phyloP scores from a whole-genome alignment of 2,329 filamentous ascomycete species.

The Fusarium tuaranense region DNA sequence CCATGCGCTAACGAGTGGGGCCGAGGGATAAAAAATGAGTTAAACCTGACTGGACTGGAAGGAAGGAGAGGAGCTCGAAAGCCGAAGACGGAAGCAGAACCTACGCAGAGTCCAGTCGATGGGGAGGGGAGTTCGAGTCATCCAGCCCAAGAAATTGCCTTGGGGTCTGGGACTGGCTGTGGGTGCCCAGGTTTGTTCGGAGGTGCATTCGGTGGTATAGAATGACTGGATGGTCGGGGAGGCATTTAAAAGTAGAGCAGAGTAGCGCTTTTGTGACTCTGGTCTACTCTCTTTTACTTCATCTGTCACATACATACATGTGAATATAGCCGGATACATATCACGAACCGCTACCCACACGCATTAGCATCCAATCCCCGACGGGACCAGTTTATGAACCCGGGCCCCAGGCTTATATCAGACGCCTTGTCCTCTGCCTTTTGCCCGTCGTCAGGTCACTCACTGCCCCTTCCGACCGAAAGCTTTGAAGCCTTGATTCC shows the following conservation, averaged over 20 bases:
- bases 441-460: not conserved
- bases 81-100: slow-evolving; percentile 42
- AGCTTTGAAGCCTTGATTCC: slow-evolving; percentile 5
- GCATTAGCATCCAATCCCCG: not conserved
- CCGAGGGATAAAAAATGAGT: not conserved
- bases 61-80: not conserved
- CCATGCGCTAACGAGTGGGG: slow-evolving; percentile 18
- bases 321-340: not conserved
- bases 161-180: slow-evolving; percentile 12
- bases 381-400: not conserved
- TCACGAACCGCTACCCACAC: not conserved
- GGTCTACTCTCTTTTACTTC: not conserved
- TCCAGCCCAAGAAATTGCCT: slow-evolving; percentile 5
- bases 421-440: not conserved
- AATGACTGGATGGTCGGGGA: slow-evolving; percentile 1
- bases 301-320: not conserved
- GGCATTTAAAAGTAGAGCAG: not conserved
- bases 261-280: not conserved
- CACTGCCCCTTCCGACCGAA: slow-evolving; percentile 17
- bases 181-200: slow-evolving; percentile 13
- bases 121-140: slow-evolving; percentile 34
- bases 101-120: not conserved
- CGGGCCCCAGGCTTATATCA: not conserved
- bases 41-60: not conserved
- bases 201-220: slow-evolving; percentile 21